phyloP scores from a whole-genome alignment of 2,329 filamentous ascomycete genomes.

The Colletotrichum noveboracense region DNA sequence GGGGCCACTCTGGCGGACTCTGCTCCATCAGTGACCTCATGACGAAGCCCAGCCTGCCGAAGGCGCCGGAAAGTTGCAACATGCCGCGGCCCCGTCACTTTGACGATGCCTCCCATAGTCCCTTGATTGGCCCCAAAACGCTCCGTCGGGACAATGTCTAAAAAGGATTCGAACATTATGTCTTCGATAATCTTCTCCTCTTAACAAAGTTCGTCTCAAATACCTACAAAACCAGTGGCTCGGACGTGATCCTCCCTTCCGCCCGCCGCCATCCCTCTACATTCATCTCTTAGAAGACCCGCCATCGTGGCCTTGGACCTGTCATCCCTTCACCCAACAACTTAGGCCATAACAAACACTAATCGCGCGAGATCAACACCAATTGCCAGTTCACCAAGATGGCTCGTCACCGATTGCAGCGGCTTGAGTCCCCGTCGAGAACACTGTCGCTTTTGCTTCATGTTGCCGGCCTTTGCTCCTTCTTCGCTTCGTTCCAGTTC shows the following conservation, averaged over 20 bases:
- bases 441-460: constrained; percentile 69
- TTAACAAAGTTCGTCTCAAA: constrained; percentile 2
- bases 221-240: constrained; percentile 3
- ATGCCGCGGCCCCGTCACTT: constrained; percentile 6
- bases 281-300: background rate
- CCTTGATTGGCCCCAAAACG: constrained; percentile 7
- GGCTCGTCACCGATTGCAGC: constrained; percentile 66
- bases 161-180: background rate
- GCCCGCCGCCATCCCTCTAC: constrained; percentile 10
- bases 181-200: background rate
- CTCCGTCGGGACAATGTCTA: background rate
- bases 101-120: background rate
- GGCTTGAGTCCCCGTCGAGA: constrained; percentile 68
- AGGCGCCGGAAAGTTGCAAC: constrained; percentile 3
- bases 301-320: background rate
- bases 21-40: constrained; percentile 21
- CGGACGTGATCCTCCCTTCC: constrained; percentile 10
- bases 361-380: background rate
- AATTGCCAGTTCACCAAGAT: constrained; percentile 30
- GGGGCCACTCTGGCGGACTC: background rate
- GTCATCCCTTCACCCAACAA: constrained; percentile 1
- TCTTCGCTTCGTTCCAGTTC: constrained; percentile 58
- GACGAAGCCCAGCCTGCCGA: constrained; percentile 1
- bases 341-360: background rate
- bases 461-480: constrained; percentile 56